phyloP scores from a whole-genome alignment of 2,329 filamentous ascomycete genomes.

The Corynespora cassiicola region DNA sequence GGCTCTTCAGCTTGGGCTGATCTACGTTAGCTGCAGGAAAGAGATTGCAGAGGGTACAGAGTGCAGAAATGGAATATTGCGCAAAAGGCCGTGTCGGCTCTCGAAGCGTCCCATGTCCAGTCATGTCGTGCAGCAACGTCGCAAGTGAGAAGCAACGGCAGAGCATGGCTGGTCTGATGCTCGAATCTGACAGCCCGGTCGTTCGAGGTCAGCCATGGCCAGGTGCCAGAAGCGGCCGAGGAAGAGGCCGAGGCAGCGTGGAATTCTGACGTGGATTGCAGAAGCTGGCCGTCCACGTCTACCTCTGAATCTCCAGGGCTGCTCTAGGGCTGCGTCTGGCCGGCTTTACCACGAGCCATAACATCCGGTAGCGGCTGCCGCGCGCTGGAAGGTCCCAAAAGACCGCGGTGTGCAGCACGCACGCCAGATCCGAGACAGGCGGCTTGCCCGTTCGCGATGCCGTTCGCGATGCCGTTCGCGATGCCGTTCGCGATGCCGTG shows the following conservation, averaged over 20 bases:
- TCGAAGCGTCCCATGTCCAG: constrained; percentile 13
- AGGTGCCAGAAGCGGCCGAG: constrained; percentile 13
- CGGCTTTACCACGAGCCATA: constrained; percentile 7
- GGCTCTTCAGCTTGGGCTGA: constrained; percentile 39
- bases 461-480: too few relatives aligned
- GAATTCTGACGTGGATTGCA: constrained; percentile 30
- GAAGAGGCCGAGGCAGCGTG: constrained; percentile 20
- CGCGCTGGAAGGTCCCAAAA: constrained; percentile 8
- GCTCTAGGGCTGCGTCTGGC: constrained; percentile 12
- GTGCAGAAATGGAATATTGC: too few relatives aligned
- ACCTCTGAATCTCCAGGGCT: too few relatives aligned
- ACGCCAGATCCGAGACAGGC: constrained; percentile 19
- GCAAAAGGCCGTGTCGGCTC: background rate
- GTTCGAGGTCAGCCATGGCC: constrained; percentile 25
- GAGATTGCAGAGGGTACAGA: too few relatives aligned
- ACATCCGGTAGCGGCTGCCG: constrained; percentile 17
- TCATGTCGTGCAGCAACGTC: constrained; percentile 25
- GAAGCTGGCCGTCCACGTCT: too few relatives aligned
- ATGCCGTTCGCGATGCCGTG: too few relatives aligned
- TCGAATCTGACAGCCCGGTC: constrained; percentile 31
- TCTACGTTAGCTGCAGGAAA: constrained; percentile 9
- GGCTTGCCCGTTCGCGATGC: constrained; percentile 11
- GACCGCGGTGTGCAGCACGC: constrained; percentile 5
- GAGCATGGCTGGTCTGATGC: constrained; percentile 21
- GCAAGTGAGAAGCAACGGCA: constrained; percentile 21